Evolutionary conservation across 805 yeast species (phyloP), one percentile per base, ranked within the genome.

Genomic region (Saturnispora silvae): DNA sequence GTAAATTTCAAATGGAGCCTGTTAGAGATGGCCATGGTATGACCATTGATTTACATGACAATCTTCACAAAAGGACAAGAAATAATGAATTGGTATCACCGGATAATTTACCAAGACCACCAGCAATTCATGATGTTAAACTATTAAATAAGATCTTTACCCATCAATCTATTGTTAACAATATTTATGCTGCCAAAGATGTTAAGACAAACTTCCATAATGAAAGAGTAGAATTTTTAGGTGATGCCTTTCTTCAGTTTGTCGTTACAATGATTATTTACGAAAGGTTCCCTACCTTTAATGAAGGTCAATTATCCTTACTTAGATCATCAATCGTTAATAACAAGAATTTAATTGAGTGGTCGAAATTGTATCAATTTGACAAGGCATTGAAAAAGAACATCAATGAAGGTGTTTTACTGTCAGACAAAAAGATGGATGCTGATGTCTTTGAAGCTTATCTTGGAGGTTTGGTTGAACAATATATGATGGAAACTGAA

Each of bases 401-500:
- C n/a, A 41, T 48, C 14, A 40, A 35, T 20, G 73, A 71, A 40
- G 54, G 56, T 4, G 64, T 68, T 37, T 54, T 59, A 20, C 60
- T 63, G 24, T 82, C 83, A 7, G 73, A 68, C 41, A 70, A 70
- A 45, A 92, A 92, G 52, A 63, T 81, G 2, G 70, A 69, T 50
- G 95, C 97, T 0, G 98, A 89, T 63, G 77, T 81, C 0, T 84
- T 89, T 54, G 98, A 92, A 59, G 96, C 97, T 0, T 89, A 92
- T 47, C 67, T 92, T 28, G 97, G 95, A 9, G 98, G 94, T 0
- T 57, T 89, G 27, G 68, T 69, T 3, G 64, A 73, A 16, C 41
- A 42, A 20, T 34, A 40, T 26, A 44, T 44, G 56, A 60, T 3
- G 65, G 58, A 28, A 67, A 79, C 19, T 65, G 65, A 44, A 53